A percentile compares a stretch with the other conserved stretches of the same genome.
Conservation (phyloP, 805 yeast species). For the Saturnispora serradocipensis region DNA sequence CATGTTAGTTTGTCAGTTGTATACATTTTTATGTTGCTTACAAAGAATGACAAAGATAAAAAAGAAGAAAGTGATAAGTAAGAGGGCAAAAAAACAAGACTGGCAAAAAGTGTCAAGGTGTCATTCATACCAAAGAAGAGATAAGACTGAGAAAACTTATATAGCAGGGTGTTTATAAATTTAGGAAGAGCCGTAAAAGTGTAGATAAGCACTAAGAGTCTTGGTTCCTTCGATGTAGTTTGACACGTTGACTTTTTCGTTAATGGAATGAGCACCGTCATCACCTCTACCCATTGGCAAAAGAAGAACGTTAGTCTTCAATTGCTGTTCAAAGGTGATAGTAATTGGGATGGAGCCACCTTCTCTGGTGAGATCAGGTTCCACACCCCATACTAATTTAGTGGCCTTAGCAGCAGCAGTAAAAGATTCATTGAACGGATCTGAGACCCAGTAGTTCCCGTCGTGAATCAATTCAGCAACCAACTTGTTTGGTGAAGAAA, state of each 20-base stretch:
- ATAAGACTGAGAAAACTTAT: neutral
- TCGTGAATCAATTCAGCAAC: conserved; percentile 77
- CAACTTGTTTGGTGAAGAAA: conserved; percentile 70
- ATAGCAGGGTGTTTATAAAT: neutral
- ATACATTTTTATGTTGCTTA: too few species aligned
- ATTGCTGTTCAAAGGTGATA: conserved; percentile 78
- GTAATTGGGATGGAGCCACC: conserved; percentile 99
- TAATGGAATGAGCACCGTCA: conserved; percentile 98
- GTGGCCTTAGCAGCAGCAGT: conserved; percentile 94
- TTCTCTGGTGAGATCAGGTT: conserved; percentile 96
- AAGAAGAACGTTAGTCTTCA: conserved; percentile 77
- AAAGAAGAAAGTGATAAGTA: too few species aligned
- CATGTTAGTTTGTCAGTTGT: too few species aligned
- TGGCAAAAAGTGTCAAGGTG: neutral
- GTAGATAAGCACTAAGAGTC: conserved; percentile 88
- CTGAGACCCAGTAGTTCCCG: conserved; percentile 94
- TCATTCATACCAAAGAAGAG: neutral
- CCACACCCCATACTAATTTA: conserved; percentile 86
- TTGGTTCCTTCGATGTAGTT: conserved; percentile 92
- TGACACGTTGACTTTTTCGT: conserved; percentile 82
- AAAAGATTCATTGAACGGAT: conserved; percentile 87
- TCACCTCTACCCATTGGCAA: conserved; percentile 99
- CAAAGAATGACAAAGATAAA: too few species aligned
- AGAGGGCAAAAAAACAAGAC: neutral
- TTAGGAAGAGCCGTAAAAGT: conserved; percentile 42